Conservation (phyloP, 2,329 filamentous ascomycete species). For the Alternaria gansuensis region DNA sequence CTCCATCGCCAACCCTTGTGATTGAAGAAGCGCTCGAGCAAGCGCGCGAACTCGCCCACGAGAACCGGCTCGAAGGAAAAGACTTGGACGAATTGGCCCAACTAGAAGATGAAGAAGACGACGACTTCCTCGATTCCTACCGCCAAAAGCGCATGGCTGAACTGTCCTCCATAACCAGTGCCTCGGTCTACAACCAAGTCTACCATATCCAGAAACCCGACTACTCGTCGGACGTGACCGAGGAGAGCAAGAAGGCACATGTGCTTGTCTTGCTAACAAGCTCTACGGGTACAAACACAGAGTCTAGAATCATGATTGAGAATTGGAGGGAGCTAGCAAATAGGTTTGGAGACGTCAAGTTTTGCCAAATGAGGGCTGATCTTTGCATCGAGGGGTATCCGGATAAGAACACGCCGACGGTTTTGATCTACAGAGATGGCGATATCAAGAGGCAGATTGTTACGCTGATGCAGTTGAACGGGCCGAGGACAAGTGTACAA, state of each 20-base stretch:
- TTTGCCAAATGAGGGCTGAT: constrained; percentile 91
- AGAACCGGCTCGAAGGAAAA: constrained; percentile 92
- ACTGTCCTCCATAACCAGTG: constrained; percentile 75
- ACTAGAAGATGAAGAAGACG: constrained; percentile 94
- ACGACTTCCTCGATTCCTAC: constrained; percentile 87
- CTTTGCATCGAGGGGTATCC: constrained; percentile 98
- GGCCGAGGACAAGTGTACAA: constrained; percentile 52
- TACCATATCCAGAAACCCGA: constrained; percentile 96
- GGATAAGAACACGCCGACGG: constrained; percentile 92
- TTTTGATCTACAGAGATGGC: constrained; percentile 89
- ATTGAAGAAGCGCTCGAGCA: constrained; percentile 94
- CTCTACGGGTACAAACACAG: constrained; percentile 78
- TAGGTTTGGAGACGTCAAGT: constrained; percentile 94
- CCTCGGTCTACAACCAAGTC: constrained; percentile 85
- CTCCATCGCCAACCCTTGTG: constrained; percentile 91
- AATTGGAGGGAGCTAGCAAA: constrained; percentile 84
- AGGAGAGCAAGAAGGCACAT: constrained; percentile 75
- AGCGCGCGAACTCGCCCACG: constrained; percentile 82
- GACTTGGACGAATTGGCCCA: constrained; percentile 93
- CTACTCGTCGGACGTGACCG: constrained; percentile 89
- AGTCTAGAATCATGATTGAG: constrained; percentile 83
- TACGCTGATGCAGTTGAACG: constrained; percentile 82
- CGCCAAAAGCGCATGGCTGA: constrained; percentile 86
- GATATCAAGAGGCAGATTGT: constrained; percentile 92
- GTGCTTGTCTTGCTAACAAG: constrained; percentile 84